A percentile compares a stretch with the other conserved stretches of the same genome.
These are phyloP conservation scores for Yarrowia deformans DNA, from an alignment of 805 yeast genomes.

Conservation along the genomic window DNA sequence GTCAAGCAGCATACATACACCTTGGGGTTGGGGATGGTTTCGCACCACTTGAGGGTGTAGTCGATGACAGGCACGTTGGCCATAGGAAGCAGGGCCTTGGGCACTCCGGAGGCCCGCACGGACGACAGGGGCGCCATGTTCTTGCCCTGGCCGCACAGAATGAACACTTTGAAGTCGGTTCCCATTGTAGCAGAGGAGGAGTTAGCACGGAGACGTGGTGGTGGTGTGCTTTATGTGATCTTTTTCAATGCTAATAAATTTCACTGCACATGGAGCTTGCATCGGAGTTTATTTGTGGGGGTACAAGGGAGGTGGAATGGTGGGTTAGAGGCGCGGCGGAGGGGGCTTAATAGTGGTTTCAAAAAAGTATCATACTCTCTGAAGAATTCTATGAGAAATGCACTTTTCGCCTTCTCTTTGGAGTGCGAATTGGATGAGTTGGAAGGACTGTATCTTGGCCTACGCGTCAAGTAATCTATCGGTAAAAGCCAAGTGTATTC, in stretches of 20 bases:
- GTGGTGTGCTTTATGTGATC: neutral
- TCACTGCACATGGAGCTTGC: slow-evolving; percentile 16
- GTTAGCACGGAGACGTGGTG: neutral
- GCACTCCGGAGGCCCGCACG: slow-evolving; percentile 65
- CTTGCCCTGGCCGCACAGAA: slow-evolving; percentile 86
- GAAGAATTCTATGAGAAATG: neutral
- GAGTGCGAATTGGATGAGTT: neutral
- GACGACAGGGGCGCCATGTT: slow-evolving; percentile 71
- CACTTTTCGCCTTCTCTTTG: neutral
- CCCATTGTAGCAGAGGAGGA: slow-evolving; percentile 1
- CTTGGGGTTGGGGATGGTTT: slow-evolving; percentile 58
- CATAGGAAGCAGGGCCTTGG: slow-evolving; percentile 88
- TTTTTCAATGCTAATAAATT: slow-evolving; percentile 13
- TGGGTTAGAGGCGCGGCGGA: too few relatives aligned
- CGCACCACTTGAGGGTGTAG: slow-evolving; percentile 93
- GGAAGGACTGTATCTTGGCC: neutral
- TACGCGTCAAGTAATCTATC: too few relatives aligned
- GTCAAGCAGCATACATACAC: slow-evolving; percentile 39
- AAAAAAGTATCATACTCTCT: too few relatives aligned
- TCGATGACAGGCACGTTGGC: slow-evolving; percentile 90
- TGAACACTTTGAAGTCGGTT: slow-evolving; percentile 93
- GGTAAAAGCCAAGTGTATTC: too few relatives aligned
- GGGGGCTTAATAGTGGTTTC: too few relatives aligned
- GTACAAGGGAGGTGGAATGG: neutral
- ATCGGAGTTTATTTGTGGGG: slow-evolving; percentile 13